A percentile compares a stretch with the other conserved stretches of the same genome.
These are phyloP conservation scores for Yamadazyma sp. DNA, from an alignment of 1,139 yeast genomes.

Conservation along the genomic window DNA sequence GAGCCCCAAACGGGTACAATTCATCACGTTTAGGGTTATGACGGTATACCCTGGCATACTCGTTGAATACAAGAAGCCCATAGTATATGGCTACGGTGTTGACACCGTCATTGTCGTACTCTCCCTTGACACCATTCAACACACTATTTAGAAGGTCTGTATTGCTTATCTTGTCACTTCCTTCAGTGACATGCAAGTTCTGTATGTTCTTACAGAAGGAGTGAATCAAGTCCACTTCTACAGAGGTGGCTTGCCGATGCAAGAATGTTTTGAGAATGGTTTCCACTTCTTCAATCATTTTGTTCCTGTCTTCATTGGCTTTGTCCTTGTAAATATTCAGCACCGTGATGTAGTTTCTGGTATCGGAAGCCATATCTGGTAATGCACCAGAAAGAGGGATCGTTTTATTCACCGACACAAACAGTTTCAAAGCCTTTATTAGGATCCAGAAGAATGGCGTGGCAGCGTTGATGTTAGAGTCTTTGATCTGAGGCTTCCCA, in stretches of 20 bases:
- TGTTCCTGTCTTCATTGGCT: slow-evolving; percentile 50
- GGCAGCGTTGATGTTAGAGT: slow-evolving; percentile 13
- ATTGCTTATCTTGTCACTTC: slow-evolving; percentile 25
- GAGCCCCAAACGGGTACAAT: slow-evolving; percentile 19
- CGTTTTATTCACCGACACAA: slow-evolving; percentile 39
- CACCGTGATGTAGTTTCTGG: slow-evolving; percentile 58
- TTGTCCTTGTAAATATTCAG: slow-evolving; percentile 60
- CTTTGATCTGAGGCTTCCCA: slow-evolving; percentile 16
- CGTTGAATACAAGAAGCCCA: slow-evolving; percentile 33
- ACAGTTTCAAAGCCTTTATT: slow-evolving; percentile 54
- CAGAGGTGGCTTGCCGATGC: slow-evolving; percentile 22
- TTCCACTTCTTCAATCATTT: slow-evolving; percentile 35
- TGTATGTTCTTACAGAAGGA: slow-evolving; percentile 62
- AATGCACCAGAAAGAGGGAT: slow-evolving; percentile 71
- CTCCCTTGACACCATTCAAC: slow-evolving; percentile 16
- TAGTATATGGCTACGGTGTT: slow-evolving; percentile 34
- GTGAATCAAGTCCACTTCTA: slow-evolving; percentile 39
- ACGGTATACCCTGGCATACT: slow-evolving; percentile 19
- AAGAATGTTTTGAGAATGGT: slow-evolving; percentile 14
- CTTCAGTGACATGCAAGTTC: slow-evolving; percentile 36
- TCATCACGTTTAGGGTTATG: slow-evolving; percentile 22
- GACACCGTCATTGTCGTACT: slow-evolving; percentile 19
- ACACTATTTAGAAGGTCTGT: slow-evolving; percentile 18
- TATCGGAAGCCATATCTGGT: slow-evolving; percentile 89
- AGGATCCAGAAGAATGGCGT: slow-evolving; percentile 61